Evolutionary conservation across 352 stramenopile species (phyloP).

Genomic region (Pythium brassicae): DNA sequence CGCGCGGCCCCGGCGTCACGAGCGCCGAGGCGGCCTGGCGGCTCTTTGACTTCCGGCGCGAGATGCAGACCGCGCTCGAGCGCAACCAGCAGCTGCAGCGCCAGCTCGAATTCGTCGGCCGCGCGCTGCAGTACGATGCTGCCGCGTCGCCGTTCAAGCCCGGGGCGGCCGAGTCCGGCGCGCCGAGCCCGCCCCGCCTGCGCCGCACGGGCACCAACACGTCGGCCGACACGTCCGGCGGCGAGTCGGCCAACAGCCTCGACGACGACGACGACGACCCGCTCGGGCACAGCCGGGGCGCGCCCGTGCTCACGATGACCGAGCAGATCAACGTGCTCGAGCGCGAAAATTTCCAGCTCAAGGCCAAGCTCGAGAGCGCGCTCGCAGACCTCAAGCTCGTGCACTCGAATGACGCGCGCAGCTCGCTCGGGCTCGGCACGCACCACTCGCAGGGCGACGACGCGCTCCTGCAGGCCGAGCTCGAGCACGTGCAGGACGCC

Average conservation of each 20-base stretch:
- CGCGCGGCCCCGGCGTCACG: background rate
- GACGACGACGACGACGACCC: slow-evolving; percentile 1
- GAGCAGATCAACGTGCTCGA: slow-evolving; percentile 73
- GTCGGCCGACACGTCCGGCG: slow-evolving; percentile 35
- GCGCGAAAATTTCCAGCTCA: slow-evolving; percentile 67
- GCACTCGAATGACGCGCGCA: slow-evolving; percentile 38
- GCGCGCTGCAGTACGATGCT: slow-evolving; percentile 44
- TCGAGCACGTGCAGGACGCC: slow-evolving; percentile 33
- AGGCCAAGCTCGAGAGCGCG: slow-evolving; percentile 44
- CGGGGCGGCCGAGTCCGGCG: too few relatives aligned
- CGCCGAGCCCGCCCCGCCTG: slow-evolving; percentile 2
- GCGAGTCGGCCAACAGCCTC: slow-evolving; percentile 12
- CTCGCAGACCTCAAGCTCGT: slow-evolving; percentile 37
- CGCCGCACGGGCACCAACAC: slow-evolving; percentile 40
- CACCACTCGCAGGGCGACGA: slow-evolving; percentile 2
- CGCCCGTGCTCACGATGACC: slow-evolving; percentile 55
- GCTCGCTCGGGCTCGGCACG: slow-evolving; percentile 39
- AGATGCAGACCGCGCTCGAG: slow-evolving; percentile 52
- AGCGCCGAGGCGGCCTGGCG: slow-evolving; percentile 18
- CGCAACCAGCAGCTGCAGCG: slow-evolving; percentile 61
- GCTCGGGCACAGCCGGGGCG: slow-evolving; percentile 19
- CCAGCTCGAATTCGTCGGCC: slow-evolving; percentile 57
- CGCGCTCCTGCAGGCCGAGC: slow-evolving; percentile 20
- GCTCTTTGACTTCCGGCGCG: slow-evolving; percentile 45
- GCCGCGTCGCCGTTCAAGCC: background rate